Percentiles rank a stretch among this genome's conserved stretches.
phyloP scores from a whole-genome alignment of 495 filamentous ascomycete species.

The Aspergillus asperescens region DNA sequence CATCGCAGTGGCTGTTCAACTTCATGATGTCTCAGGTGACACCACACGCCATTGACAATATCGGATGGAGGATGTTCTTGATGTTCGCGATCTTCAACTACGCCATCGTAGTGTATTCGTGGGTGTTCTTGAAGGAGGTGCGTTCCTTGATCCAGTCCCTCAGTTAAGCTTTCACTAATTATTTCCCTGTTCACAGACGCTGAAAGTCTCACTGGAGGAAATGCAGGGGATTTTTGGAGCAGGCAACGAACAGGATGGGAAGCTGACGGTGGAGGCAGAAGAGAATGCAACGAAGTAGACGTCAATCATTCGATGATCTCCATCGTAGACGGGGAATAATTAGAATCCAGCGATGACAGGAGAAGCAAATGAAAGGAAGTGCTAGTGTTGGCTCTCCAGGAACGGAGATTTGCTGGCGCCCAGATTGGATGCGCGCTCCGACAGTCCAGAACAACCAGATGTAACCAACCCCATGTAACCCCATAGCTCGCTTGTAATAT shows the following conservation, averaged over 20 bases:
- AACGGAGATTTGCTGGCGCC: neutral
- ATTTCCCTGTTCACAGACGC: constrained; percentile 20
- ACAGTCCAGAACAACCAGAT: too few species aligned
- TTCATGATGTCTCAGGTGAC: constrained; percentile 51
- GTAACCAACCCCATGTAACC: too few species aligned
- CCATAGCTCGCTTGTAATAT: neutral
- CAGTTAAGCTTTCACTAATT: neutral
- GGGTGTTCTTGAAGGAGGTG: constrained; percentile 45
- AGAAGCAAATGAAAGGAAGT: neutral
- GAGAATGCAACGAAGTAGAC: neutral
- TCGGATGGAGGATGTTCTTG: constrained; percentile 49
- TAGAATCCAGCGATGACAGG: neutral
- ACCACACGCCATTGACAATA: constrained; percentile 46
- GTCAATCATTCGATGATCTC: neutral
- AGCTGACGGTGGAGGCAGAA: neutral
- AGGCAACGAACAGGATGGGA: neutral
- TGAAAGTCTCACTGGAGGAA: constrained; percentile 32
- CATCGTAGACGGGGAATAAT: neutral
- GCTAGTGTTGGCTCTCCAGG: neutral
- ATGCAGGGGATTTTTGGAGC: constrained; percentile 36
- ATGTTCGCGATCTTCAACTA: constrained; percentile 54
- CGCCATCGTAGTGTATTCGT: constrained; percentile 41
- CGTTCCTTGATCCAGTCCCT: neutral
- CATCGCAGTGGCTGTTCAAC: constrained; percentile 54
- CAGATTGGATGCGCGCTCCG: neutral